phyloP scores from a whole-genome alignment of 2,329 filamentous ascomycete species.

The Epicoccum sorghinum region DNA sequence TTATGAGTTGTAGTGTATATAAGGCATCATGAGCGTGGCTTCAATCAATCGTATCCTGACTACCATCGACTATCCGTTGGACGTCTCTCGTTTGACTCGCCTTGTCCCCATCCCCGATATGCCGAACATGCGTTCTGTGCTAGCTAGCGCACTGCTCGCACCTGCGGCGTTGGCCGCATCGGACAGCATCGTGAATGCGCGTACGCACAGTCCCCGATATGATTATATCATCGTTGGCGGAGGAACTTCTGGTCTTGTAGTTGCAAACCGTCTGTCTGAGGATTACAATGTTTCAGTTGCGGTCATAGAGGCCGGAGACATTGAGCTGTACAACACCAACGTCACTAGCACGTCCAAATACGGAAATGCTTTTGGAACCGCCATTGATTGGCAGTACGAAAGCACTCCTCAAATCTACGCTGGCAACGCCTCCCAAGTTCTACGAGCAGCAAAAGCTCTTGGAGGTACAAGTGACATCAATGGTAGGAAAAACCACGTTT shows the following conservation, averaged over 20 bases:
- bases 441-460: slow-evolving; percentile 49
- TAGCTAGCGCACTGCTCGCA: background rate
- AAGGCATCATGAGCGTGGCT: background rate
- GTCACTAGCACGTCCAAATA: slow-evolving; percentile 32
- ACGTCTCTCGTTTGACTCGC: background rate
- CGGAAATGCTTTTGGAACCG: slow-evolving; percentile 26
- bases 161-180: background rate
- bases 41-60: background rate
- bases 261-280: background rate
- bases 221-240: background rate
- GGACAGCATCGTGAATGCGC: background rate
- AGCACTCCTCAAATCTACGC: slow-evolving; percentile 48
- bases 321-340: slow-evolving; percentile 35
- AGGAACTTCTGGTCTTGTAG: background rate
- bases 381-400: slow-evolving; percentile 50
- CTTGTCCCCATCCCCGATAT: too few relatives aligned
- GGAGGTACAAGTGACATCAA: slow-evolving; percentile 54
- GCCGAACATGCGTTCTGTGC: background rate
- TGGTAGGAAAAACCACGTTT: slow-evolving; percentile 23
- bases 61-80: background rate
- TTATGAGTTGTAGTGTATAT: background rate
- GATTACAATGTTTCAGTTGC: slow-evolving; percentile 26
- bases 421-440: slow-evolving; percentile 32
- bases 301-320: slow-evolving; percentile 42
- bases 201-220: background rate